Base-by-base conservation (phyloP, 75 land plant genomes). In the Cryptomeria japonica region DNA sequence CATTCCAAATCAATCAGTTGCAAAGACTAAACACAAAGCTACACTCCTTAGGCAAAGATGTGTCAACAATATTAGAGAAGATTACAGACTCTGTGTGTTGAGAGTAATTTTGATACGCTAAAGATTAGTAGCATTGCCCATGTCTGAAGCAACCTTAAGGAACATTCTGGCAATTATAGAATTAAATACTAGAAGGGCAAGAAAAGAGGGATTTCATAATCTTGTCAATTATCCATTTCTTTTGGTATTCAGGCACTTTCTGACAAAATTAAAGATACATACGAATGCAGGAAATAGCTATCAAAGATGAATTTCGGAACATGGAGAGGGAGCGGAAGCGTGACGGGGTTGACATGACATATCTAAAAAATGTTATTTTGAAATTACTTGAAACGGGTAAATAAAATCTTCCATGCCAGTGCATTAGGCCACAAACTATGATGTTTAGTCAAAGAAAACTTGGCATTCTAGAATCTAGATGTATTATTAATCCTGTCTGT, bases 361-460 rank as follows among this genome's bases (percentile, higher is more conserved):
- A 98, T 75, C 90, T 98, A 16, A 98, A 98, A 90, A 98, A 98
- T 93, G 96, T 98, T 18, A 93, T 98, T 70, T 75, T 98, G 85
- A 97, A 98, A 89, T 93, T 98, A 87, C 92, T 98, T 86, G 96
- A 97, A 86, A 98, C 99, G 86, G 99, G 99, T 97, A 91, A 51
- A 51, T 51, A 51, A 31, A 80, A 75, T n/a, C n/a, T 51, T 83
- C 51, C 18, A 31, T 25, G 64, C 28, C 19, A 5, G 47, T 32
- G 79, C 75, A 15, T 84, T 70, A 32, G 5, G 34, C 55, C 19
- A 12, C 32, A 39, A 61, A 13, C 64, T 86, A 46, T 73, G 51
- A 16, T 15, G 49, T 16, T 19, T 5, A 32, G 31, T 41, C 42
- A 86, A 53, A 37, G 78, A 2, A 53, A 46, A 49, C 19, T 41